Conservation (phyloP, 208 protist genomes). For the Wallacemonas rigidus region DNA sequence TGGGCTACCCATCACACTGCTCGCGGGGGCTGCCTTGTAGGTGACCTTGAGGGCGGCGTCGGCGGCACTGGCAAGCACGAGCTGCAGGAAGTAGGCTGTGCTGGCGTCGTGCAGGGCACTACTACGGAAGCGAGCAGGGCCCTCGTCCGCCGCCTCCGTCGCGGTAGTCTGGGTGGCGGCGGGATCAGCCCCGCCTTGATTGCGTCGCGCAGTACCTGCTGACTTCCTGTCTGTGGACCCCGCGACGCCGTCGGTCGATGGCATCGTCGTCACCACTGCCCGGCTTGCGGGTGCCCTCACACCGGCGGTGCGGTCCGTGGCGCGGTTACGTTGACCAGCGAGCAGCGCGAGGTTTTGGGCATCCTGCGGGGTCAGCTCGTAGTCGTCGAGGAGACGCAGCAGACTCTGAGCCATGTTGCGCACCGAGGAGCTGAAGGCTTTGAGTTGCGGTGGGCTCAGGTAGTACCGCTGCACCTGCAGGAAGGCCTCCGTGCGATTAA, state of each 20-base stretch:
- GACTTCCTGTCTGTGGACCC: background rate
- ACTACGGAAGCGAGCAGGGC: background rate
- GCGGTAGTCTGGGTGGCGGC: background rate
- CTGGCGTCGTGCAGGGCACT: conserved; percentile 16
- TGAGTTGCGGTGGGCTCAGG: conserved; percentile 17
- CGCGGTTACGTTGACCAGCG: background rate
- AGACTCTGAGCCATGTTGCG: conserved; percentile 13
- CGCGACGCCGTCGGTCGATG: background rate
- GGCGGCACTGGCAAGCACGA: conserved; percentile 15
- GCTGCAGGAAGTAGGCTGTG: conserved; percentile 18
- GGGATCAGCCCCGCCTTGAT: background rate
- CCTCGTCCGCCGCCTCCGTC: too few species aligned
- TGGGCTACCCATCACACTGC: background rate
- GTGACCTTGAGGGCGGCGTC: conserved; percentile 2
- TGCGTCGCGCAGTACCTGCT: background rate
- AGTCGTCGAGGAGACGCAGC: conserved; percentile 9
- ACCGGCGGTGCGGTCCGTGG: background rate
- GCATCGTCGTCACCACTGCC: conserved; percentile 7
- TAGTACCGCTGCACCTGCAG: conserved; percentile 11
- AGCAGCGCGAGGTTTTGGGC: conserved; percentile 5
- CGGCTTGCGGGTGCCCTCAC: background rate
- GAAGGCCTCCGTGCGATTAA: conserved; percentile 3
- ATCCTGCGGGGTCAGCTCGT: background rate
- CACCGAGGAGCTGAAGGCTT: conserved; percentile 6
- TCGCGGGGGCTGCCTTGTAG: conserved; percentile 5